A percentile compares a stretch with the other conserved stretches of the same genome.
Evolutionary conservation across 371 early-diverging fungal species (phyloP).

Genomic region (Pancytospora epiphaga): DNA sequence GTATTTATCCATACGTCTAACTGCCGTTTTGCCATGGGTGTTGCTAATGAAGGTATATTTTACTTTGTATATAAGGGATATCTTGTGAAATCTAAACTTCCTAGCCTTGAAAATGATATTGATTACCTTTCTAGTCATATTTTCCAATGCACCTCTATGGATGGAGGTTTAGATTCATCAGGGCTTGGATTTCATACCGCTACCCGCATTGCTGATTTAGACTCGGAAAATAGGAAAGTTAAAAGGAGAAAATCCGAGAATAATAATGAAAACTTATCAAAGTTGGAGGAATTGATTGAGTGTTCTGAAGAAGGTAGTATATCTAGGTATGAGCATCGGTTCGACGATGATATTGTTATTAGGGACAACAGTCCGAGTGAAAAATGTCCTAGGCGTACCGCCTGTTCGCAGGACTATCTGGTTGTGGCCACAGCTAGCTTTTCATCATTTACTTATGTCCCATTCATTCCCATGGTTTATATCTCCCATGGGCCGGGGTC

Average conservation of each 20-base stretch:
- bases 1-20: background rate
- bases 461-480: constrained; percentile 34
- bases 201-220: background rate
- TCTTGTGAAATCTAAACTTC: background rate
- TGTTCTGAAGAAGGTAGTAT: background rate
- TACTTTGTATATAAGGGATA: background rate
- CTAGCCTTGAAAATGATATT: too few species aligned
- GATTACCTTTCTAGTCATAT: too few species aligned
- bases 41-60: background rate
- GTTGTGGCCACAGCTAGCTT: background rate
- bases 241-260: too few species aligned
- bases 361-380: background rate
- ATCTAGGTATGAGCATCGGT: too few species aligned
- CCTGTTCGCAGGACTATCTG: background rate
- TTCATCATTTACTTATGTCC: constrained; percentile 11
- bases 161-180: background rate
- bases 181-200: background rate
- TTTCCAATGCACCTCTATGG: too few species aligned
- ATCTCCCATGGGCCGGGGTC: background rate
- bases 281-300: background rate
- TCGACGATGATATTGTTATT: background rate
- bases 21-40: background rate
- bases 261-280: background rate
- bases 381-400: background rate
- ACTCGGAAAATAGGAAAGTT: background rate